Evolutionary conservation across 768 basidiomycete genomes (phyloP), one percentile per base, ranked within the genome.

Genomic region (Leccinum sublutescens): DNA sequence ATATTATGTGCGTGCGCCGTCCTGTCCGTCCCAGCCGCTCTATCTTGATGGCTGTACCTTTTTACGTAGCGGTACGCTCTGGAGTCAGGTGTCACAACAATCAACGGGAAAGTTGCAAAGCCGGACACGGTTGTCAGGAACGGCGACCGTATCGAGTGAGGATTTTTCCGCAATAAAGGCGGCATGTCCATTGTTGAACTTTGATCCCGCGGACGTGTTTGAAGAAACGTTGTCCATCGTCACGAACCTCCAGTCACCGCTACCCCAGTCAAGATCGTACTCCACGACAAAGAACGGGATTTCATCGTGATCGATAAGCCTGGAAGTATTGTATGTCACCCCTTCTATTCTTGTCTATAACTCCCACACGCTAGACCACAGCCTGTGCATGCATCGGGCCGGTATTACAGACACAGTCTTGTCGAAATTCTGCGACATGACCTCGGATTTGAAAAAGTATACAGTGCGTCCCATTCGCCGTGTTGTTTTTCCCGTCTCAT

Each of bases 231-330:
- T 14, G 93, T 95, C 14, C 93, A 95, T 73, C 82, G 94, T n/a
- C 97, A 99, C 70, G 97, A 99, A 74, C 97, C 97, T 5, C 94
- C 97, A 3, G 88, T 99, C 4, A 88, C 94, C 1, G 85, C 88
- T 2, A 89, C 80, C 4, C 91, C 91, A 2, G 85, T 98, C 55
- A 84, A 86, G 62, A 80, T 98, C 38, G 74, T 98, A 4, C 79
- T 87, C 53, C 85, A 88, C 58, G 93, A 98, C 70, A 79, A 78
- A 14, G 85, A 91, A 63, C 85, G 87, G 23, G 82, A 88, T 62
- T 94, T 96, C 61, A 84, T 98, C 36, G 90, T 98, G 14, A 89
- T 99, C 29, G 89, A 98, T 68, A 99, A 99, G 79, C 96, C 96
- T 3, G 96, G 96, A 34, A 91, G 91, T 71, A 93, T 98, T 70